phyloP scores from a whole-genome alignment of 1,284 basidiomycete species.

The Earliella scabrosa region DNA sequence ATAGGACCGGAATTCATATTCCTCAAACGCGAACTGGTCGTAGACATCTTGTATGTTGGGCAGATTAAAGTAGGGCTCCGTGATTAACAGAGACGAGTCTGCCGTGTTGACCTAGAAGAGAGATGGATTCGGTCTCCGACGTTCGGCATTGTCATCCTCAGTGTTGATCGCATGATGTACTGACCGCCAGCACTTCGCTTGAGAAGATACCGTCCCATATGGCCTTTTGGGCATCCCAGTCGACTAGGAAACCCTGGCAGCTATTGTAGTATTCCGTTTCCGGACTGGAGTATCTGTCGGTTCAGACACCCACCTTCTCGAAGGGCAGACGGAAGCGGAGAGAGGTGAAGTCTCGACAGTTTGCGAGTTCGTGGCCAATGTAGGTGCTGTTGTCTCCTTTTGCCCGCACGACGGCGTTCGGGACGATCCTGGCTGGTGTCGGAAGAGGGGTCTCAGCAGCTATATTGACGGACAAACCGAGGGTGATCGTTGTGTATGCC shows the following conservation, averaged over 20 bases:
- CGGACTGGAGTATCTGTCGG: conserved; percentile 5
- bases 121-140: not conserved
- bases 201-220: conserved; percentile 90
- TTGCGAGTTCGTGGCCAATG: conserved; percentile 80
- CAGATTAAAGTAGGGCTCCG: conserved; percentile 93
- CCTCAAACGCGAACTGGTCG: conserved; percentile 94
- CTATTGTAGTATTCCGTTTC: conserved; percentile 9
- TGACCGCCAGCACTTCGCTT: conserved; percentile 67
- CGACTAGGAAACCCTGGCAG: conserved; percentile 81
- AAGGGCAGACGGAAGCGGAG: conserved; percentile 84
- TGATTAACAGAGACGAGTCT: conserved; percentile 79
- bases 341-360: conserved; percentile 78
- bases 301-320: conserved; percentile 67
- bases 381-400: conserved; percentile 81
- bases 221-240: conserved; percentile 92
- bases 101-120: conserved; percentile 68
- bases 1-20: conserved; percentile 91
- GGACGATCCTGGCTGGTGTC: conserved; percentile 55
- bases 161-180: conserved; percentile 26
- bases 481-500: conserved; percentile 36
- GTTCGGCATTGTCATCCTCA: not conserved
- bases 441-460: not conserved
- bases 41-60: conserved; percentile 90
- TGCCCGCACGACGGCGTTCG: conserved; percentile 82
- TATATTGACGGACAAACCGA: conserved; percentile 29